Percentiles rank a stretch among this genome's conserved stretches.
Conservation (phyloP, 768 basidiomycete genomes). For the Agrocybe pediades region DNA sequence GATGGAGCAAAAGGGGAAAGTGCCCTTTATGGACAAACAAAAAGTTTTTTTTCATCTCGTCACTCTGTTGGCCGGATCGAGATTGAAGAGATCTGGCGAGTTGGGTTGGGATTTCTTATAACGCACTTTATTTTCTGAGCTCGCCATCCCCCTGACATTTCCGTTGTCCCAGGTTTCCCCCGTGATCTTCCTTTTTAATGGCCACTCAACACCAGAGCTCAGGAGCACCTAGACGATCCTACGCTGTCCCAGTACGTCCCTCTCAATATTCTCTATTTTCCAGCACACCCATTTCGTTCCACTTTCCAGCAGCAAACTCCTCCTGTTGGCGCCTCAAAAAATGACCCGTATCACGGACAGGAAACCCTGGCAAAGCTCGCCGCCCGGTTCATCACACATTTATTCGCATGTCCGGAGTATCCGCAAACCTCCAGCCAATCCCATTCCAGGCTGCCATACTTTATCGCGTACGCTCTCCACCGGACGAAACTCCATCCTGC, state of each 20-base stretch:
- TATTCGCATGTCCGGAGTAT: slow-evolving; percentile 85
- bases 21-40: too few relatives aligned
- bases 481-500: slow-evolving; percentile 73
- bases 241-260: slow-evolving; percentile 21
- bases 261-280: not conserved
- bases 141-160: slow-evolving; percentile 16
- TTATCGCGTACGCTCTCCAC: slow-evolving; percentile 87
- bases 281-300: slow-evolving; percentile 3
- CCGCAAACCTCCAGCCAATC: slow-evolving; percentile 61
- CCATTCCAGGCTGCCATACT: slow-evolving; percentile 68
- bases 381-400: slow-evolving; percentile 78
- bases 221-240: slow-evolving; percentile 23
- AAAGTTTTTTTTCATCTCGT: too few relatives aligned
- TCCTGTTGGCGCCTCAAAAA: slow-evolving; percentile 27
- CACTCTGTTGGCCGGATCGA: too few relatives aligned
- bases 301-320: slow-evolving; percentile 18
- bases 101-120: slow-evolving; percentile 15
- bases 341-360: slow-evolving; percentile 76
- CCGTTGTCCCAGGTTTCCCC: slow-evolving; percentile 13
- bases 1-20: too few relatives aligned
- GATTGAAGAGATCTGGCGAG: too few relatives aligned
- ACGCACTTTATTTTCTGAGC: slow-evolving; percentile 8
- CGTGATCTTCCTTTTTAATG: slow-evolving; percentile 13
- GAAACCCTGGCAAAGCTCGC: slow-evolving; percentile 70
- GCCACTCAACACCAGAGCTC: slow-evolving; percentile 21